Evolutionary conservation across 176 grass and related monocot species (phyloP).

Genomic region (Lolium multiflorum): DNA sequence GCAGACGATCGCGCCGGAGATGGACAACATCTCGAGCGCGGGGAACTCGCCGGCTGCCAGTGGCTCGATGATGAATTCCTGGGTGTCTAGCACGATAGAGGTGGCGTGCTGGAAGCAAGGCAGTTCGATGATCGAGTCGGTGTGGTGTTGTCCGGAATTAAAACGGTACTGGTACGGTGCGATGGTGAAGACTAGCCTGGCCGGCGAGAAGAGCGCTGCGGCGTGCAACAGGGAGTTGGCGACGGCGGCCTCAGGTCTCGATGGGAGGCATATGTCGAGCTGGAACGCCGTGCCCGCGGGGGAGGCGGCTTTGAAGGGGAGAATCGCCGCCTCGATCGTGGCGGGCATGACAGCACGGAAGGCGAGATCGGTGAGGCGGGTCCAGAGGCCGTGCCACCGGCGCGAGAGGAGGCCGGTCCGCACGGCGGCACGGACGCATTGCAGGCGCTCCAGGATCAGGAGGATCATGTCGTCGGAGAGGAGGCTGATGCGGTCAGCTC

Average conservation of each 20-base stretch:
- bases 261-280: neutral
- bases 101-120: too few relatives aligned
- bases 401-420: neutral
- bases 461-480: neutral
- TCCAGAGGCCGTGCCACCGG: constrained; percentile 23
- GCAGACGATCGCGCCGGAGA: too few relatives aligned
- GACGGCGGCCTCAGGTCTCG: too few relatives aligned
- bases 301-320: neutral
- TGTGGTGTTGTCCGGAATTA: too few relatives aligned
- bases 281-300: neutral
- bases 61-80: too few relatives aligned
- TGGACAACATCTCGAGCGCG: too few relatives aligned
- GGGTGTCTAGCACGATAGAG: too few relatives aligned
- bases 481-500: neutral
- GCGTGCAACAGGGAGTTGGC: neutral
- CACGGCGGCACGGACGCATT: neutral
- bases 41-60: too few relatives aligned
- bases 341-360: neutral
- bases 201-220: neutral
- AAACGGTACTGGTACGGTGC: too few relatives aligned
- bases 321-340: neutral
- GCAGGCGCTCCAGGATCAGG: neutral
- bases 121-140: too few relatives aligned
- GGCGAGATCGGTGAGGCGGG: neutral
- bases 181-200: neutral